Evolutionary conservation across 1,139 yeast species (phyloP).

Genomic region (Yamadazyma atmosphaerica): DNA sequence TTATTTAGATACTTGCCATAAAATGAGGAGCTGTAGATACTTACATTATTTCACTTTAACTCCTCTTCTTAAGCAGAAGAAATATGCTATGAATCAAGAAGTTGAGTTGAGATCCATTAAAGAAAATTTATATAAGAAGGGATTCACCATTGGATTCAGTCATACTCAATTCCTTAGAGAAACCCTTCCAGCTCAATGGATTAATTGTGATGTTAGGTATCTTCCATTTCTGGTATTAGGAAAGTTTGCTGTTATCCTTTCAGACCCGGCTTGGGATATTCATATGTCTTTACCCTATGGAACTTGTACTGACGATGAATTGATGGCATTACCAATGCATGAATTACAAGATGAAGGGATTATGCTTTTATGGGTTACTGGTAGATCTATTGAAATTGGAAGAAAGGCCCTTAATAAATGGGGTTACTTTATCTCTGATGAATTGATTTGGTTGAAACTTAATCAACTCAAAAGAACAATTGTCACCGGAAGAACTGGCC

Average conservation of each 20-base stretch:
- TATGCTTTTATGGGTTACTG: constrained; percentile 89
- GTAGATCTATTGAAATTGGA: constrained; percentile 87
- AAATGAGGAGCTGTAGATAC: constrained; percentile 75
- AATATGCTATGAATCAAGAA: constrained; percentile 5
- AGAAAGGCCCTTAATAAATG: constrained; percentile 71
- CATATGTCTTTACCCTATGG: constrained; percentile 83
- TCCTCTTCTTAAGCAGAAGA: constrained; percentile 30
- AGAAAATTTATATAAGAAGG: constrained; percentile 27
- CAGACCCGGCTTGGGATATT: constrained; percentile 92
- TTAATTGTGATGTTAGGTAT: constrained; percentile 75
- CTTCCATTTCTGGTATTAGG: constrained; percentile 73
- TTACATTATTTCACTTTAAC: constrained; percentile 71
- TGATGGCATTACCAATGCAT: constrained; percentile 64
- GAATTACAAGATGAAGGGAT: constrained; percentile 81
- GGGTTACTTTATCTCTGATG: constrained; percentile 82
- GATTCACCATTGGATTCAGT: constrained; percentile 61
- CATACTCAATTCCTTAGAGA: constrained; percentile 32
- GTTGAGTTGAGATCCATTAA: constrained; percentile 16
- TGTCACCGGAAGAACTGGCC: constrained; percentile 95
- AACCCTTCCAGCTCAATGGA: constrained; percentile 73
- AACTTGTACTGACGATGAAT: constrained; percentile 71
- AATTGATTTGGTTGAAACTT: constrained; percentile 86
- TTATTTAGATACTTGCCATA: constrained; percentile 90
- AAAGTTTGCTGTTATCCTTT: constrained; percentile 81
- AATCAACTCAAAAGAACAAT: constrained; percentile 86